A percentile compares a stretch with the other conserved stretches of the same genome.
These are phyloP conservation scores for Fusarium sambucinum DNA, from an alignment of 2,329 filamentous ascomycete genomes.

Conservation along the genomic window DNA sequence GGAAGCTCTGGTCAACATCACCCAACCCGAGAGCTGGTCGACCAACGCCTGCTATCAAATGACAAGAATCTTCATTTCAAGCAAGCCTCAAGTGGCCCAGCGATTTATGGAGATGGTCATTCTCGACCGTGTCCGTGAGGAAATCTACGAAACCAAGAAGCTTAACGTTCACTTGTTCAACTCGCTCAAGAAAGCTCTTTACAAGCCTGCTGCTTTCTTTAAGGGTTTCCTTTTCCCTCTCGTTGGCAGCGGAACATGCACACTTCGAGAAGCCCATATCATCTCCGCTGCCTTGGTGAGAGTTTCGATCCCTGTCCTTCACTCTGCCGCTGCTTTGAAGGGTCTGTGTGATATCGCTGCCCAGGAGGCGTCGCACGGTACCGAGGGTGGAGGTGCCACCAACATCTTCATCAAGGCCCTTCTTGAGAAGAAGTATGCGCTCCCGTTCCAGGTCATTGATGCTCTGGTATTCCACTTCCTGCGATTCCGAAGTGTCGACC, in stretches of 20 bases:
- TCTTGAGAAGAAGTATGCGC: constrained; percentile 95
- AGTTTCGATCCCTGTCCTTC: constrained; percentile 88
- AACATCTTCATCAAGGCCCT: constrained; percentile 96
- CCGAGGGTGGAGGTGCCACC: constrained; percentile 88
- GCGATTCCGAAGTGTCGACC: constrained; percentile 81
- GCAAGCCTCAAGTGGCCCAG: constrained; percentile 82
- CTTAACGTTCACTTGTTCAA: constrained; percentile 97
- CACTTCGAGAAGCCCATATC: constrained; percentile 90
- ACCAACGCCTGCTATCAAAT: constrained; percentile 86
- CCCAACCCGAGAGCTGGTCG: constrained; percentile 80
- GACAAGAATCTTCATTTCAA: constrained; percentile 91
- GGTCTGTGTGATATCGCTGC: constrained; percentile 94
- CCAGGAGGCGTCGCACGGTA: constrained; percentile 84
- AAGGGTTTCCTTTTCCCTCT: constrained; percentile 95
- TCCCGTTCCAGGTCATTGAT: constrained; percentile 95
- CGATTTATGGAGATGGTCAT: constrained; percentile 89
- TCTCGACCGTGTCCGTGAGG: constrained; percentile 89
- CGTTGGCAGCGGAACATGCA: constrained; percentile 86
- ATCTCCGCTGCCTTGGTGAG: constrained; percentile 86
- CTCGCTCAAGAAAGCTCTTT: constrained; percentile 87
- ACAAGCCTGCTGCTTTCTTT: constrained; percentile 96
- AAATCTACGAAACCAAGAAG: constrained; percentile 94
- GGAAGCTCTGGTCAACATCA: constrained; percentile 88
- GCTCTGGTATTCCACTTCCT: constrained; percentile 96
- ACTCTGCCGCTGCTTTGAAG: constrained; percentile 92